phyloP scores from a whole-genome alignment of 2,329 filamentous ascomycete species.

The Colletotrichum liriopes region DNA sequence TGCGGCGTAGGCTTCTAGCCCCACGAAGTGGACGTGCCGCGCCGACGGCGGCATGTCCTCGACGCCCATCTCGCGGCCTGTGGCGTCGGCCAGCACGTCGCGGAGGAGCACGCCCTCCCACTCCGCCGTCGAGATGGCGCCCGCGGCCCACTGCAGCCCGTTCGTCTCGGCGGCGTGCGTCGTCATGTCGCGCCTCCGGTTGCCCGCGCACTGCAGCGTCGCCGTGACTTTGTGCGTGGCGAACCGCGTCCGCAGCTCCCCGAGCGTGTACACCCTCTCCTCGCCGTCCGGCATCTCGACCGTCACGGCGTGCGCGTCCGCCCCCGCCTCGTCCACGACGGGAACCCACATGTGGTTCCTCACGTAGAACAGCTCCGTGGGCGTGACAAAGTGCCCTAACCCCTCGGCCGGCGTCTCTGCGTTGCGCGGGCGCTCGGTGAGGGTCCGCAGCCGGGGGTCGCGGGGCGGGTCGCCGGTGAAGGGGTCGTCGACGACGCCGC shows the following conservation, averaged over 20 bases:
- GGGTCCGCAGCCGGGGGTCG: conserved; percentile 57
- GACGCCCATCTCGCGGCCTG: background rate
- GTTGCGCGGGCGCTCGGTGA: conserved; percentile 64
- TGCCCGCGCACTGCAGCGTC: conserved; percentile 65
- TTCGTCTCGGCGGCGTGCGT: conserved; percentile 59
- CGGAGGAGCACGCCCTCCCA: conserved; percentile 63
- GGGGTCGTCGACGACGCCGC: conserved; percentile 62
- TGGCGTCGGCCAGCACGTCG: conserved; percentile 61
- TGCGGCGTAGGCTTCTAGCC: conserved; percentile 59
- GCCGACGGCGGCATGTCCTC: conserved; percentile 50
- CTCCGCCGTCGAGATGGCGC: conserved; percentile 63
- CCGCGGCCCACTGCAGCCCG: conserved; percentile 64
- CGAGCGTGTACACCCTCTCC: conserved; percentile 57
- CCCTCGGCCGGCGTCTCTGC: conserved; percentile 62
- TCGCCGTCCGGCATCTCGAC: conserved; percentile 61
- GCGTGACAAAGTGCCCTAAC: conserved; percentile 61
- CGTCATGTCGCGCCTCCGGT: conserved; percentile 62
- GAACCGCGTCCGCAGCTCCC: conserved; percentile 62
- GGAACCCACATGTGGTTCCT: conserved; percentile 67
- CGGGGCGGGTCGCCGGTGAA: conserved; percentile 60
- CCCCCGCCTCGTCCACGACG: conserved; percentile 50
- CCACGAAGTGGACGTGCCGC: conserved; percentile 55
- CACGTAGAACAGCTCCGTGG: conserved; percentile 61
- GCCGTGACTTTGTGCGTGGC: conserved; percentile 59
- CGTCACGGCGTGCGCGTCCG: conserved; percentile 55